These are phyloP conservation scores for Leishmania arabica DNA, from an alignment of 208 protist species.

Conservation along the genomic window DNA sequence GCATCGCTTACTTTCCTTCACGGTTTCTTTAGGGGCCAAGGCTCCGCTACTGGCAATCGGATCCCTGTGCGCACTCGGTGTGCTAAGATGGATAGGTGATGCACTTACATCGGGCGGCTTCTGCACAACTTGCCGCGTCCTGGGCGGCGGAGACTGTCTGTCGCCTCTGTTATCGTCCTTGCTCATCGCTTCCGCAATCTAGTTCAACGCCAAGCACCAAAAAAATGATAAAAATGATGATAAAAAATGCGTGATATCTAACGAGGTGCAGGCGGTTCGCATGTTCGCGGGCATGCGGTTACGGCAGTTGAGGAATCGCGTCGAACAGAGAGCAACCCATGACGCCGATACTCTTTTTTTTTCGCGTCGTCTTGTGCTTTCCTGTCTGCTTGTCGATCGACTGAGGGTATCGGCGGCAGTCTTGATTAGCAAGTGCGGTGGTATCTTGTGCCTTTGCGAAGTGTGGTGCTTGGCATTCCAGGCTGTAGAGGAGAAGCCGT, in stretches of 20 bases:
- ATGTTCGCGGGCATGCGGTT: neutral
- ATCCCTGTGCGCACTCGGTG: slow-evolving; percentile 1
- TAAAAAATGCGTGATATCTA: neutral
- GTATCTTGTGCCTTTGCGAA: neutral
- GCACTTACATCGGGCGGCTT: neutral
- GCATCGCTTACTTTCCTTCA: neutral
- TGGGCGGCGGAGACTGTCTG: neutral
- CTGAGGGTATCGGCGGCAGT: neutral
- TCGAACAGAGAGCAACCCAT: neutral
- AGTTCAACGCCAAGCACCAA: neutral
- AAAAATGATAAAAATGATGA: neutral
- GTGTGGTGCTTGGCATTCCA: neutral
- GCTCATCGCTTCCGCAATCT: neutral
- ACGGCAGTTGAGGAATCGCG: neutral
- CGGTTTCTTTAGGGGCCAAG: neutral
- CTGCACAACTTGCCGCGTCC: slow-evolving; percentile 2
- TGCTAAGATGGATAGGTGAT: neutral
- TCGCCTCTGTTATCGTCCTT: neutral
- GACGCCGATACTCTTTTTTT: neutral
- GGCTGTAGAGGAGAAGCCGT: neutral
- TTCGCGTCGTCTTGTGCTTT: neutral
- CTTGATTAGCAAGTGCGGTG: neutral
- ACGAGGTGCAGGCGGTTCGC: neutral
- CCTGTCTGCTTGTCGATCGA: neutral
- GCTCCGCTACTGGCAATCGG: neutral